Percentiles rank a stretch among this genome's conserved stretches.
Evolutionary conservation across 129 eudicot species (phyloP).

Genomic region (Lonicera japonica): DNA sequence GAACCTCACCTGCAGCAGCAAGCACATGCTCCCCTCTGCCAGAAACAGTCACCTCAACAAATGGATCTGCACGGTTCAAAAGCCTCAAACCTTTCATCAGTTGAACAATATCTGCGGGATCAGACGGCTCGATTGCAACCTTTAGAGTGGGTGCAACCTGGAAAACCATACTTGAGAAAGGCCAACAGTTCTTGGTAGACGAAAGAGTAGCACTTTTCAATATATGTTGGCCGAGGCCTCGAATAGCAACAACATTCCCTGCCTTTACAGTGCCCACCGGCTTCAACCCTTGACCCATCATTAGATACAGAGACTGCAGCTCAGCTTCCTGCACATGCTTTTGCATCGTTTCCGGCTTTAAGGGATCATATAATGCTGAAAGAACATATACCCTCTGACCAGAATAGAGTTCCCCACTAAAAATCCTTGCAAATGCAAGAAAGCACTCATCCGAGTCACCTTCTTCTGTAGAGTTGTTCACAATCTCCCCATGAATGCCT

Average conservation of each 20-base stretch:
- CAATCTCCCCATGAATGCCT: constrained; percentile 50
- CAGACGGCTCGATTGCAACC: constrained; percentile 94
- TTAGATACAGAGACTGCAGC: constrained; percentile 78
- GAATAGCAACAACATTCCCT: constrained; percentile 83
- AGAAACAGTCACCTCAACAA: constrained; percentile 93
- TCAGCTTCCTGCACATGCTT: constrained; percentile 92
- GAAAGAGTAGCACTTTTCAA: constrained; percentile 93
- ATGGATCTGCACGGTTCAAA: constrained; percentile 91
- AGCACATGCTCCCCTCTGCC: constrained; percentile 95
- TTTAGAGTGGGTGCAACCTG: constrained; percentile 92
- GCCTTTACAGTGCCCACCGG: constrained; percentile 76
- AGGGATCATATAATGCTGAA: constrained; percentile 84
- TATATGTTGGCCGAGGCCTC: constrained; percentile 94
- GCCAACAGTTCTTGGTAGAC: constrained; percentile 83
- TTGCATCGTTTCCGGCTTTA: constrained; percentile 55
- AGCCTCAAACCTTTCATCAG: constrained; percentile 85
- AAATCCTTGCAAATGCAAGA: constrained; percentile 89
- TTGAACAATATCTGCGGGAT: constrained; percentile 84
- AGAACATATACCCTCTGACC: constrained; percentile 77
- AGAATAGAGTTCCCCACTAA: constrained; percentile 67
- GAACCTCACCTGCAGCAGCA: constrained; percentile 99
- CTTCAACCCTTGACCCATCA: constrained; percentile 95
- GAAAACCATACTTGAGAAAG: constrained; percentile 92
- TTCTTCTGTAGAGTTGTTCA: constrained; percentile 37
- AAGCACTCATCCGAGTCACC: constrained; percentile 84